phyloP scores from a whole-genome alignment of 129 eudicot genomes.

The Rutidosis leptorrhynchoides region DNA sequence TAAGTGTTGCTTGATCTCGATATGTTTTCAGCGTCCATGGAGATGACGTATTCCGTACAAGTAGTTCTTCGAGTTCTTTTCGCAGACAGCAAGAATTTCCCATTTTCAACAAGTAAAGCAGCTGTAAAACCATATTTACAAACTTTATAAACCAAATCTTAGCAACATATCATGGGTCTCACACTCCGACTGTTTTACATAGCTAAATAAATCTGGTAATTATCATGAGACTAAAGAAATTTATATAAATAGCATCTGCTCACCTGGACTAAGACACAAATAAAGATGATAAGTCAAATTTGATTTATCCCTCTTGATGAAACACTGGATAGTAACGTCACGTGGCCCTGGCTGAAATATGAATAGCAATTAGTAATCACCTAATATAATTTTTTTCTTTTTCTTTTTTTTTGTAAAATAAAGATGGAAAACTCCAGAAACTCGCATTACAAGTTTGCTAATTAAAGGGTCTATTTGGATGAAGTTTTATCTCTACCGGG shows the following conservation, averaged over 20 bases:
- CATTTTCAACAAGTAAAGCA: constrained; percentile 86
- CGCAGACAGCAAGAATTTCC: constrained; percentile 87
- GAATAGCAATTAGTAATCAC: constrained; percentile 17
- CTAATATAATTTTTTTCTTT: no score
- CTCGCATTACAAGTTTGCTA: background rate
- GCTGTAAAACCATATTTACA: constrained; percentile 38
- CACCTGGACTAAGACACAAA: constrained; percentile 87
- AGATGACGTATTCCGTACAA: constrained; percentile 82
- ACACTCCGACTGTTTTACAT: background rate
- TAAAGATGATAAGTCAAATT: constrained; percentile 83
- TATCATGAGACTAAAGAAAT: background rate
- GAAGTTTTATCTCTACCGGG: background rate
- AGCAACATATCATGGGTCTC: constrained; percentile 2
- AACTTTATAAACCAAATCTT: constrained; percentile 5
- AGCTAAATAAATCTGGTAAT: background rate
- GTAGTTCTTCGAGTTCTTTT: constrained; percentile 87
- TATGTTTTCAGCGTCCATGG: constrained; percentile 88
- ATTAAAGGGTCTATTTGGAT: background rate
- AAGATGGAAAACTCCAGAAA: background rate
- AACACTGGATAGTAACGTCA: constrained; percentile 84
- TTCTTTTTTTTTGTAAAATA: no score
- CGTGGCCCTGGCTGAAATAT: constrained; percentile 86
- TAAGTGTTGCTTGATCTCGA: constrained; percentile 86
- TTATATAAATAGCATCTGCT: constrained; percentile 27
- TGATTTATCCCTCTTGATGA: constrained; percentile 87